These are phyloP conservation scores for Thalassia testudinum DNA, from an alignment of 116 monocot species.

Conservation along the genomic window DNA sequence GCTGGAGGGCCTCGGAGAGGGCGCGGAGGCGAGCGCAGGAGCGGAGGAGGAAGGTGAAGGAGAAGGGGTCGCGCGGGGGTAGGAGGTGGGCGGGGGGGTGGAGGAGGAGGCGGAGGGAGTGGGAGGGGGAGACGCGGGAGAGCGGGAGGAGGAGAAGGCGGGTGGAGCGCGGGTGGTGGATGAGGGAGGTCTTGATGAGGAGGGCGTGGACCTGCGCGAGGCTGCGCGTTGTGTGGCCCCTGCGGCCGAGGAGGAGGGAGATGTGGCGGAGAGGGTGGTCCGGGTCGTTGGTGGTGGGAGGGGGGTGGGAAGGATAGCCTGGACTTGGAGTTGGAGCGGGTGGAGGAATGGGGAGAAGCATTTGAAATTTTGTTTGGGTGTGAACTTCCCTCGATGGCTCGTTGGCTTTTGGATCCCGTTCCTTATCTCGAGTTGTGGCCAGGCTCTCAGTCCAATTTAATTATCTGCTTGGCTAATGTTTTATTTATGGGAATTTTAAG, in stretches of 20 bases:
- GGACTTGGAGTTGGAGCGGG: background rate
- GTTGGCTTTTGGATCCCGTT: no score
- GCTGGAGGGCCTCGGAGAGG: background rate
- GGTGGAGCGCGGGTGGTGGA: no score
- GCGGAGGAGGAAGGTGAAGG: background rate
- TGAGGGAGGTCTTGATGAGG: no score
- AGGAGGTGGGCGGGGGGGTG: background rate
- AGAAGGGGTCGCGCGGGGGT: background rate
- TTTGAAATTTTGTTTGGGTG: no score
- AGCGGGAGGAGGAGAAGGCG: no score
- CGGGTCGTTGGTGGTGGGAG: no score
- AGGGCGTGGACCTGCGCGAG: background rate
- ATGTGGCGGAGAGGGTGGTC: background rate
- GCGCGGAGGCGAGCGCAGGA: conserved; percentile 16
- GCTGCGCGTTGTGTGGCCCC: conserved; percentile 14
- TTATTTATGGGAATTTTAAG: no score
- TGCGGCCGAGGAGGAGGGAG: conserved; percentile 4
- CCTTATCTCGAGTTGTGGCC: no score
- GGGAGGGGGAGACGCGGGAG: background rate
- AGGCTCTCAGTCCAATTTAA: no score
- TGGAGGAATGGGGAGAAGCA: background rate
- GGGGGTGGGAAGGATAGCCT: background rate
- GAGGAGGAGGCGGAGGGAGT: background rate
- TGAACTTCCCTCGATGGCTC: no score
- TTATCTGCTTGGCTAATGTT: no score